Evolutionary conservation across 1,284 basidiomycete genomes (phyloP).

Genomic region (Trametes hirsuta): DNA sequence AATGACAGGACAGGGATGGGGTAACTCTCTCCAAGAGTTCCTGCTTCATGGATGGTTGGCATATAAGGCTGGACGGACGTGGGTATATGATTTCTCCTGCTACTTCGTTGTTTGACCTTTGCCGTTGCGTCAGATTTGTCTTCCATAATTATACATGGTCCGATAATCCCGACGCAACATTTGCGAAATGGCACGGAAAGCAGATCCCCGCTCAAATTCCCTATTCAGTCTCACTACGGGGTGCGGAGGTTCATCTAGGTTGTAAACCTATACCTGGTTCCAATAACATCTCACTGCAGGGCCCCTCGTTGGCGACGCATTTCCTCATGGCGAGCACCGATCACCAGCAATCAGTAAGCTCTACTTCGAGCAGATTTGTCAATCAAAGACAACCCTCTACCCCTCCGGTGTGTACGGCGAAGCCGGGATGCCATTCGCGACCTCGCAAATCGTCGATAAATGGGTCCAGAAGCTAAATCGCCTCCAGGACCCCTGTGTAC

Average conservation of each 20-base stretch:
- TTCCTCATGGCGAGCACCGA: constrained; percentile 32
- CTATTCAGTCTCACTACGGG: constrained; percentile 59
- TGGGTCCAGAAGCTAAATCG: constrained; percentile 54
- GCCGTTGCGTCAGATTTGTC: constrained; percentile 43
- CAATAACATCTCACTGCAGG: constrained; percentile 27
- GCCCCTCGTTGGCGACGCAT: constrained; percentile 42
- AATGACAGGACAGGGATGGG: constrained; percentile 41
- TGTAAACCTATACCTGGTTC: neutral
- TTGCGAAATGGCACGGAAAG: constrained; percentile 39
- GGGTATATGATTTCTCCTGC: constrained; percentile 24
- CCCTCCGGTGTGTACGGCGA: constrained; percentile 17
- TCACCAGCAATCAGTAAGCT: constrained; percentile 39
- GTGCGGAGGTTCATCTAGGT: constrained; percentile 12
- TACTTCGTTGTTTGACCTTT: too few species aligned
- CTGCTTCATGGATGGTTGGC: constrained; percentile 52
- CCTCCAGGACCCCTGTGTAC: constrained; percentile 38
- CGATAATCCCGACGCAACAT: constrained; percentile 19
- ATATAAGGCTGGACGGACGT: constrained; percentile 47
- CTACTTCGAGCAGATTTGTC: constrained; percentile 44
- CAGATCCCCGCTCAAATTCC: constrained; percentile 58
- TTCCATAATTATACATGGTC: constrained; percentile 69
- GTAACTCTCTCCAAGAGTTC: constrained; percentile 58
- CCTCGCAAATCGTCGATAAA: constrained; percentile 45
- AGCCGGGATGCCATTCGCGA: neutral
- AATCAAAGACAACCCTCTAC: constrained; percentile 33